A percentile compares a stretch with the other conserved stretches of the same genome.
phyloP scores from a whole-genome alignment of 345 rosid genomes.

The Psidium friedrichsthalianum region DNA sequence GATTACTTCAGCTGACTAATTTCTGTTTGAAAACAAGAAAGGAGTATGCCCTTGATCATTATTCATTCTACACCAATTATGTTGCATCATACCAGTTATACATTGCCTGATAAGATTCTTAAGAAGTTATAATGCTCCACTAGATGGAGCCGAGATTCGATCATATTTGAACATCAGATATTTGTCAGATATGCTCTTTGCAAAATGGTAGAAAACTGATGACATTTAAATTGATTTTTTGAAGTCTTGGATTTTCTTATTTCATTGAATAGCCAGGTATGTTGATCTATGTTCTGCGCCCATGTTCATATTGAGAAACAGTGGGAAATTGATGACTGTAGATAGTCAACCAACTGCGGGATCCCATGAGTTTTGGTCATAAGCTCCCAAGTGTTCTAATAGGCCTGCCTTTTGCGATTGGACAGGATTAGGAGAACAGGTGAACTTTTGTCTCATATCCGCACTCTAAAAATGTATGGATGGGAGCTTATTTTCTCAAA shows the following conservation, averaged over 20 bases:
- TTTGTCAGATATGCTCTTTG: neutral
- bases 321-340: neutral
- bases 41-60: neutral
- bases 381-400: neutral
- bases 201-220: neutral
- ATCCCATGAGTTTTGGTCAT: neutral
- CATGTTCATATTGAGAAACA: neutral
- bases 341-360: neutral
- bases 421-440: conserved; percentile 83
- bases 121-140: neutral
- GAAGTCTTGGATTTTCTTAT: neutral
- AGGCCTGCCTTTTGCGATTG: neutral
- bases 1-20: neutral
- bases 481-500: conserved; percentile 81
- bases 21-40: neutral
- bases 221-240: neutral
- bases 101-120: neutral
- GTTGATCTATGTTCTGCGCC: neutral
- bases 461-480: conserved; percentile 77
- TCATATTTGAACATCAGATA: neutral
- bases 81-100: neutral
- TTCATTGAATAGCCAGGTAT: neutral
- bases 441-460: conserved; percentile 72
- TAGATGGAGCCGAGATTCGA: neutral
- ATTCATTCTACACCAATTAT: neutral